Conservation (phyloP, 78 protist genomes). For the Dictyostelium purpureum region DNA sequence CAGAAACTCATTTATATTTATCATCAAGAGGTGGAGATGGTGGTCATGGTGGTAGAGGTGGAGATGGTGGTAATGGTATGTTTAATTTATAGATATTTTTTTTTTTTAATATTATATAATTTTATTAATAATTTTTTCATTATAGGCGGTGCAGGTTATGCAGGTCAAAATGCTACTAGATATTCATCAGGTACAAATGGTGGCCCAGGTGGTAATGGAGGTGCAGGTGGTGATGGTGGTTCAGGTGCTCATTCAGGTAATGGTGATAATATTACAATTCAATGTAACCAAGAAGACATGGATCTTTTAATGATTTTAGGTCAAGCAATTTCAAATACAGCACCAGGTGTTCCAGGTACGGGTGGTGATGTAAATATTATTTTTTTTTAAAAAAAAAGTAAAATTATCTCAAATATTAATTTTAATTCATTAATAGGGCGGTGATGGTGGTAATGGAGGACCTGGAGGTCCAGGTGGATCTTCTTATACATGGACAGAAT, state of each 20-base stretch:
- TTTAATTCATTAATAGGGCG: no score
- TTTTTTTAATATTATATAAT: neutral
- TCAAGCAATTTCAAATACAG: slow-evolving; percentile 33
- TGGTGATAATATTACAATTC: slow-evolving; percentile 21
- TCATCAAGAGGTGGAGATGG: slow-evolving; percentile 74
- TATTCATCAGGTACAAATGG: slow-evolving; percentile 54
- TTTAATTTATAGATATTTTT: neutral
- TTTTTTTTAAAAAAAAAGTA: no score
- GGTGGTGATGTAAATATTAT: slow-evolving; percentile 10
- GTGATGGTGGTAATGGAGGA: slow-evolving; percentile 61
- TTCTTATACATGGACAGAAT: slow-evolving; percentile 36
- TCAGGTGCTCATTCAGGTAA: slow-evolving; percentile 54
- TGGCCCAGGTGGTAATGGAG: slow-evolving; percentile 74
- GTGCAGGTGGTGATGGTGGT: slow-evolving; percentile 64
- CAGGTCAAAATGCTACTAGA: slow-evolving; percentile 47
- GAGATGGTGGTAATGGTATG: slow-evolving; percentile 38
- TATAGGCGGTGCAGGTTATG: slow-evolving; percentile 31
- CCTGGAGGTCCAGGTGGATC: slow-evolving; percentile 66
- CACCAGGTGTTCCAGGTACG: slow-evolving; percentile 52
- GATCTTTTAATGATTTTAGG: slow-evolving; percentile 62
- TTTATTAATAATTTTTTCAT: neutral
- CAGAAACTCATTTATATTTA: slow-evolving; percentile 20
- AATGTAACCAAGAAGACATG: slow-evolving; percentile 28
- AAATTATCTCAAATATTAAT: no score
- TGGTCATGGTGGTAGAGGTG: slow-evolving; percentile 68